A percentile compares a stretch with the other conserved stretches of the same genome.
Conservation (phyloP, 2,329 filamentous ascomycete genomes). For the Penicillium crustosum region DNA sequence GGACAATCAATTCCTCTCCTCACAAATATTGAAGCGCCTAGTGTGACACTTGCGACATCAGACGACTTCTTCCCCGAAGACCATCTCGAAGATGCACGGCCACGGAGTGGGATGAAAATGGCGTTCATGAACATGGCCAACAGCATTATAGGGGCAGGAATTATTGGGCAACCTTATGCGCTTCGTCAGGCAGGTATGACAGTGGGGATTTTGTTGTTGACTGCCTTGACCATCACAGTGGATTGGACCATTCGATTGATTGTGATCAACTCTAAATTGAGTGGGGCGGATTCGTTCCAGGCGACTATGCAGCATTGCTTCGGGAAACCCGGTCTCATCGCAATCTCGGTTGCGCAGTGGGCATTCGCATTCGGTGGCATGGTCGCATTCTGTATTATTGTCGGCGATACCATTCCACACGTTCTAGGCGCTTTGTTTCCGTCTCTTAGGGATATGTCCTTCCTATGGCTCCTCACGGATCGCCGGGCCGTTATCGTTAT, state of each 20-base stretch:
- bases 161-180: constrained; percentile 89
- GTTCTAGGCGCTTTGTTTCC: constrained; percentile 84
- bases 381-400: constrained; percentile 96
- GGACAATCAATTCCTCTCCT: constrained; percentile 67
- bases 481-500: constrained; percentile 82
- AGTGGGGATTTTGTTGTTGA: constrained; percentile 74
- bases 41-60: constrained; percentile 66
- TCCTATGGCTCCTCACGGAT: constrained; percentile 79
- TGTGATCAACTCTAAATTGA: constrained; percentile 95
- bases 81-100: constrained; percentile 62
- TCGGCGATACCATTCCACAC: constrained; percentile 93
- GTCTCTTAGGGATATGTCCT: constrained; percentile 66
- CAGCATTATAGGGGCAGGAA: constrained; percentile 81
- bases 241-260: constrained; percentile 99
- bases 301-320: constrained; percentile 96
- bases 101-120: constrained; percentile 79
- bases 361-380: constrained; percentile 98
- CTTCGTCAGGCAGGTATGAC: constrained; percentile 85
- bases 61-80: constrained; percentile 59
- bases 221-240: constrained; percentile 76
- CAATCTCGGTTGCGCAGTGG: constrained; percentile 92
- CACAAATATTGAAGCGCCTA: constrained; percentile 80
- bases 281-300: constrained; percentile 90
- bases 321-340: constrained; percentile 80
- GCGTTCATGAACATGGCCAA: constrained; percentile 99